These are phyloP conservation scores for Boletus holoroseus DNA, from an alignment of 1,284 basidiomycete species.

Conservation along the genomic window DNA sequence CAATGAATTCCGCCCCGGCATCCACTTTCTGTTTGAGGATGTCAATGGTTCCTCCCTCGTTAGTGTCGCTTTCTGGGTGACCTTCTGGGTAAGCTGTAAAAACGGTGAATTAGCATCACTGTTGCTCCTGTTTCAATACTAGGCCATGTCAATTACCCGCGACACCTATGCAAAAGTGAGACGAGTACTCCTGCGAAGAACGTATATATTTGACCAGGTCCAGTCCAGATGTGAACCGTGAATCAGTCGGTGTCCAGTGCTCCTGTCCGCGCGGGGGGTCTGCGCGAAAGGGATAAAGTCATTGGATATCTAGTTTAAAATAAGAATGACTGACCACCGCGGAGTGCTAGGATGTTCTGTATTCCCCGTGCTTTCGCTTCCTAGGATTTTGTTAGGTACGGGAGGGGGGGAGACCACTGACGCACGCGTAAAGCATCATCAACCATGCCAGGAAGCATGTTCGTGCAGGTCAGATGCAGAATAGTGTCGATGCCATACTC, in stretches of 20 bases:
- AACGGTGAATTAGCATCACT: conserved; percentile 5
- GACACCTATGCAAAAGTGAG: conserved; percentile 89
- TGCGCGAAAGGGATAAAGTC: conserved; percentile 23
- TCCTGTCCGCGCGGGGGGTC: conserved; percentile 93
- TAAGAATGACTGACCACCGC: conserved; percentile 59
- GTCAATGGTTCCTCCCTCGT: conserved; percentile 68
- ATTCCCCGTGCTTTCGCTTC: conserved; percentile 80
- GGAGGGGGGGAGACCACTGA: background rate
- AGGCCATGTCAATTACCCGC: conserved; percentile 50
- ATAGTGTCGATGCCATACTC: conserved; percentile 79
- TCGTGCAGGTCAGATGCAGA: conserved; percentile 96
- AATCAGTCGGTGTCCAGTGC: conserved; percentile 84
- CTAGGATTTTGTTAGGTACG: conserved; percentile 38
- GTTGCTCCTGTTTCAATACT: background rate
- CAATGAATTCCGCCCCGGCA: conserved; percentile 92
- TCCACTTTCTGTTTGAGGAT: conserved; percentile 88
- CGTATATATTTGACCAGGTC: conserved; percentile 93
- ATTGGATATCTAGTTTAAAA: background rate
- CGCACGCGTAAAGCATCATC: conserved; percentile 77
- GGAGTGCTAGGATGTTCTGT: conserved; percentile 85
- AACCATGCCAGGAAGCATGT: conserved; percentile 86
- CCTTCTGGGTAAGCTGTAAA: conserved; percentile 85
- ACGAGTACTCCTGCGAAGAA: conserved; percentile 69
- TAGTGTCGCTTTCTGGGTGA: conserved; percentile 63
- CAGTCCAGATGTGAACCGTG: conserved; percentile 80